phyloP scores from a whole-genome alignment of 345 rosid genomes.

The Populus alba region DNA sequence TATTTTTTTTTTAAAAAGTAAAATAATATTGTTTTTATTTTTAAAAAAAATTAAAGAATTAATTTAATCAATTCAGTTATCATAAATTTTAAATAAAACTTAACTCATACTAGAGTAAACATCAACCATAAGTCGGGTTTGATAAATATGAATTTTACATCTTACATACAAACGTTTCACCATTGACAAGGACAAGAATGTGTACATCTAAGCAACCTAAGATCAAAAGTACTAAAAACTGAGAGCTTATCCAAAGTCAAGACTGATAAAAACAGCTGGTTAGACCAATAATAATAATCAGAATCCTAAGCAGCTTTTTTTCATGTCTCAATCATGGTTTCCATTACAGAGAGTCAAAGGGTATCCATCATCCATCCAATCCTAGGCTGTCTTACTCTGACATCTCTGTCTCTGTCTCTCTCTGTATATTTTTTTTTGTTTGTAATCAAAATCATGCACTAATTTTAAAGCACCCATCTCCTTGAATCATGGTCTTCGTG shows the following conservation, averaged over 20 bases:
- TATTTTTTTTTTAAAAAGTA: no score
- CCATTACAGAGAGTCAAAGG: background rate
- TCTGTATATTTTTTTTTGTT: background rate
- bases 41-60: no score
- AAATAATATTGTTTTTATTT: no score
- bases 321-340: background rate
- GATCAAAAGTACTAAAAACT: background rate
- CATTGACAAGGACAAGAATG: background rate
- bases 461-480: background rate
- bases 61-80: no score
- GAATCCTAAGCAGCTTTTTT: background rate
- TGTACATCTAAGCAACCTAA: background rate
- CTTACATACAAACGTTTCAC: no score
- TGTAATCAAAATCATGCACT: background rate
- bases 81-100: no score
- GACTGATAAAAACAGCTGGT: background rate
- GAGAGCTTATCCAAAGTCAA: background rate
- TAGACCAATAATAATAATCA: background rate
- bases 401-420: background rate
- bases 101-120: no score
- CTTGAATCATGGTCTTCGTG: conserved; percentile 35
- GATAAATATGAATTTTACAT: no score
- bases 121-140: no score
- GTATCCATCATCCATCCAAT: background rate
- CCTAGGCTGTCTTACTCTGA: background rate